Conservation (phyloP, 163 green algal genomes). For the Chlorella variabilis region DNA sequence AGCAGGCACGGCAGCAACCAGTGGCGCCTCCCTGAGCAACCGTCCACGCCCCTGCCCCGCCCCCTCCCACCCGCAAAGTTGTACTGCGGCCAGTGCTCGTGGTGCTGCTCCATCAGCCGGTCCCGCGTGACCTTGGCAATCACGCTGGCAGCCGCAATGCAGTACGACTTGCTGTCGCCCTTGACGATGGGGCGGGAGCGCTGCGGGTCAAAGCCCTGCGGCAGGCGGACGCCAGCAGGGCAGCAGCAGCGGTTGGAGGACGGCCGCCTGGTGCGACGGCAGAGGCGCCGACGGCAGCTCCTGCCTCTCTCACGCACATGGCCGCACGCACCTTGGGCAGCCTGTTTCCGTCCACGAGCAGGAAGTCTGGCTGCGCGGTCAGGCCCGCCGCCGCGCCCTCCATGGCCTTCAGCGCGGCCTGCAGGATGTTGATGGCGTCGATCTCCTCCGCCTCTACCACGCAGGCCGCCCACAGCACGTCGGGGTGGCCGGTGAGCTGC, state of each 20-base stretch:
- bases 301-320: too few relatives aligned
- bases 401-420: slow-evolving; percentile 92
- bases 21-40: too few relatives aligned
- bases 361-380: slow-evolving; percentile 57
- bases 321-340: slow-evolving; percentile 56
- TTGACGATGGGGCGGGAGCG: slow-evolving; percentile 71
- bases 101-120: slow-evolving; percentile 83
- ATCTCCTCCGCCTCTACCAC: slow-evolving; percentile 62
- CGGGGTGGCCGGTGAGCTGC: slow-evolving; percentile 60
- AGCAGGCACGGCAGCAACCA: too few relatives aligned
- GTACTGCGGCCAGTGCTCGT: slow-evolving; percentile 84
- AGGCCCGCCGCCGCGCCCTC: slow-evolving; percentile 57
- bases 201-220: slow-evolving; percentile 44
- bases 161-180: slow-evolving; percentile 76
- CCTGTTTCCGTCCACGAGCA: slow-evolving; percentile 89
- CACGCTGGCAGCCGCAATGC: slow-evolving; percentile 87
- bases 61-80: slow-evolving; percentile 87
- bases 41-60: too few relatives aligned
- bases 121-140: slow-evolving; percentile 85
- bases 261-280: too few relatives aligned
- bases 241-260: neutral
- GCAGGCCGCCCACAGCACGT: slow-evolving; percentile 67
- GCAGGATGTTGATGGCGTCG: slow-evolving; percentile 95
- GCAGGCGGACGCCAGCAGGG: neutral
- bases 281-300: too few relatives aligned